Evolutionary conservation across 106 monocot species (phyloP), one percentile per base, ranked within the genome.

Genomic region (Acanthochlamys bracteata): DNA sequence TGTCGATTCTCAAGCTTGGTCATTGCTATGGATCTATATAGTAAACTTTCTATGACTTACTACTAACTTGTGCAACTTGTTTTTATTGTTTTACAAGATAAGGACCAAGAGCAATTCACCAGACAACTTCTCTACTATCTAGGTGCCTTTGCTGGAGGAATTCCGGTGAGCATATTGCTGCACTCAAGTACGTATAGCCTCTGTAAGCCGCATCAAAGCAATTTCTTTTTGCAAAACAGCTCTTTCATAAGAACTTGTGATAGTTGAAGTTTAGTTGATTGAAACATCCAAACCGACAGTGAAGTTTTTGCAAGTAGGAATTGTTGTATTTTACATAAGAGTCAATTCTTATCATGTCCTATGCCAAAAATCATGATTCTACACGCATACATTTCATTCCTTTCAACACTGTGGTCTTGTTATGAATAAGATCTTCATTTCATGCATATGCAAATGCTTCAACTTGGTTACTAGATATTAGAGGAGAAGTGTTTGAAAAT

Each of bases 111-210:
- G 52, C 90, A 90, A 60, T 96, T 96, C 63, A 84, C 74, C 41
- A 96, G 66, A 67, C 95, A 96, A 59, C 90, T 96, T 69, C 55
- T 96, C 45, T 96, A 90, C 71, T 95, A 95, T 55, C 61, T 90
- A 52, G 84, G 82, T 45, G 87, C 42, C 70, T 96, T 96, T 82
- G 95, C 95, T 61, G 90, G 76, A 69, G 95, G 95, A 88, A 96
- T 96, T 73, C 90, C 90, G 90, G 90, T 96, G 95, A 96, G 95
- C 95, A 82, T 79, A 86, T 77, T 82, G 92, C 79, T 77, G 86
- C 84, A 74, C 63, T 82, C 71, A 82, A 84, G 70, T 96, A 96
- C 78, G 90, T 90, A 96, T 74, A 76, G 59, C n/a, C 75, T 84
- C 82, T 78, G 65, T 33, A 64, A 69, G 67, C 72, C 64, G 64